Conservation (phyloP, 305 asterid species). For the Fraxinus xanthoxyloides region DNA sequence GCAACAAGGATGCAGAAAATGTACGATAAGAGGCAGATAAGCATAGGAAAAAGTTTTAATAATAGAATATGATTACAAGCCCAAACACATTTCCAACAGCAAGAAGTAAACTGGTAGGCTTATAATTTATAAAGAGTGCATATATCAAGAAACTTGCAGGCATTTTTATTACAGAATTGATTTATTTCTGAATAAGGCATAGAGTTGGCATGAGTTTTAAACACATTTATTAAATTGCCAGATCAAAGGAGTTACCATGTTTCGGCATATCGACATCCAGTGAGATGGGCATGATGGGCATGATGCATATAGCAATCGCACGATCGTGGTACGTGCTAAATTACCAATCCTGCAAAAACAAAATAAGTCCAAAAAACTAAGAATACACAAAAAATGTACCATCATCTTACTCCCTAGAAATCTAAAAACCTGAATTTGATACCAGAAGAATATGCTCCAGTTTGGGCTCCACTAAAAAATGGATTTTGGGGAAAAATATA, state of each 20-base stretch:
- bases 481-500: not conserved
- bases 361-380: conserved; percentile 10
- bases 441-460: not conserved
- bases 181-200: not conserved
- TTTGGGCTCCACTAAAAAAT: not conserved
- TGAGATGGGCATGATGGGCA: conserved; percentile 87
- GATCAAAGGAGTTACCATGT: conserved; percentile 58
- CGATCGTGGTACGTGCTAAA: conserved; percentile 83
- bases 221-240: conserved; percentile 17
- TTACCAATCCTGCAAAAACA: conserved; percentile 67
- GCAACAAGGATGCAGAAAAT: not conserved
- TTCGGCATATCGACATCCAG: conserved; percentile 89
- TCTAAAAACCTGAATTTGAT: not conserved
- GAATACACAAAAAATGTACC: not conserved
- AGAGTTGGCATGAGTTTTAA: conserved; percentile 18
- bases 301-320: conserved; percentile 87
- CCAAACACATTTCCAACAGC: not conserved
- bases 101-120: not conserved
- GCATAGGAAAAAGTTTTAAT: not conserved
- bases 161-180: not conserved
- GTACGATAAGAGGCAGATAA: not conserved
- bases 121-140: not conserved
- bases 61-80: not conserved
- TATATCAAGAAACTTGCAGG: not conserved
- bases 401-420: not conserved